Base-by-base conservation (phyloP, 2,329 filamentous ascomycete species). In the Aspergillus fischeri region DNA sequence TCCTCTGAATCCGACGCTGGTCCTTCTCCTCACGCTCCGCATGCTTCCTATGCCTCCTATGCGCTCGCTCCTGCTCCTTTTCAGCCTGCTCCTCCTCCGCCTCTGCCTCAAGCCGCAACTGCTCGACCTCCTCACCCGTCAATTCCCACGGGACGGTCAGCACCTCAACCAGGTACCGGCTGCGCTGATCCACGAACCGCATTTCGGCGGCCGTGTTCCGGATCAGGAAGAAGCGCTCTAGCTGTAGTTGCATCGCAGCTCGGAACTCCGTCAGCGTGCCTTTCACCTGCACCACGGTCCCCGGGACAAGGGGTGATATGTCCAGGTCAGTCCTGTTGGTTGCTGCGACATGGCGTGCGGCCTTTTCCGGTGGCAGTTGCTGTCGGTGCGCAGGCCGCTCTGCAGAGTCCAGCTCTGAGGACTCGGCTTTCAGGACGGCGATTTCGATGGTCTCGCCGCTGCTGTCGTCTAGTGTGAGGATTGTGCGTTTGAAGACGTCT, bases 381-480 rank as follows among this genome's bases (percentile, higher is more conserved):
- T 51, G 45, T 38, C 17, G 32, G 35, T 49, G 49, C 28, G 49
- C 24, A 7, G 42, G 38, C 41, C 29, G 28, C 25, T 41, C 55
- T 14, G 49, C 28, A 21, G 14, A 5, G 9, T 20, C 51, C 10
- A 51, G 41, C 25, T 29, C 42, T 49, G 53, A 54, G 54, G 27
- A 6, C 4, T 62, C 47, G 38, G 64, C 63, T 59, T 76, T 75
- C 6, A 70, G 70, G 44, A 80, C 76, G 21, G 83, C 78, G 20
- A 86, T 72, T 50, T 86, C 83, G 55, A 87, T 76, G 4, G 76
- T 83, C 0, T 74, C 75, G 38, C 84, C 85, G 67, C 82, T 86
- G 63, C 83, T 81, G 63, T 88, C 85, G 67, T 88, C 85, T 10
- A 88, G 63, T 0, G 78, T 81, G 41, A 87, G 73, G 47, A 85